A percentile compares a stretch with the other conserved stretches of the same genome.
Evolutionary conservation across 2,329 filamentous ascomycete genomes (phyloP).

Genomic region (Pseudogymnoascus sp.): DNA sequence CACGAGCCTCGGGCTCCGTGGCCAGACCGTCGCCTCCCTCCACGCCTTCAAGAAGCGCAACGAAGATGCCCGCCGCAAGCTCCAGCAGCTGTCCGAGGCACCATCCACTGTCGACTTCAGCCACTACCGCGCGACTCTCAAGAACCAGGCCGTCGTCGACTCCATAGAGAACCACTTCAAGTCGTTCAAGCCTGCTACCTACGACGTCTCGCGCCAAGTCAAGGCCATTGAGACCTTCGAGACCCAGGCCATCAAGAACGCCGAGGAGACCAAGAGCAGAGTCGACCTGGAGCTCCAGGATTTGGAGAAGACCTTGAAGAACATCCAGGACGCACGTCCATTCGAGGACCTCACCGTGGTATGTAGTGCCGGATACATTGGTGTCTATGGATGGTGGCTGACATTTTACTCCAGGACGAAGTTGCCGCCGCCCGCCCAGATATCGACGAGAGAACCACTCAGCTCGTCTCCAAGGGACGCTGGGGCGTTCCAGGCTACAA

Average conservation of each 20-base stretch:
- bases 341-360: slow-evolving; percentile 97
- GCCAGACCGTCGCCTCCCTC: slow-evolving; percentile 84
- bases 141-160: slow-evolving; percentile 91
- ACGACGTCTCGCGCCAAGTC: slow-evolving; percentile 87
- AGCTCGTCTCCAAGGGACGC: slow-evolving; percentile 94
- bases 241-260: slow-evolving; percentile 92
- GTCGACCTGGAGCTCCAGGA: slow-evolving; percentile 93
- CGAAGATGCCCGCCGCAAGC: slow-evolving; percentile 93
- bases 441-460: slow-evolving; percentile 91
- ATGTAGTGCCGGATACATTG: slow-evolving; percentile 81
- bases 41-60: slow-evolving; percentile 99
- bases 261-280: slow-evolving; percentile 90
- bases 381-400: slow-evolving; percentile 11
- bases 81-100: slow-evolving; percentile 74
- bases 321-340: slow-evolving; percentile 91
- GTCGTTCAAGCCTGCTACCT: slow-evolving; percentile 82
- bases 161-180: slow-evolving; percentile 96
- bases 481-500: slow-evolving; percentile 99
- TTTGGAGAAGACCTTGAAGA: slow-evolving; percentile 87
- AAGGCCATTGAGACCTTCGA: slow-evolving; percentile 98
- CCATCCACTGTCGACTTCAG: slow-evolving; percentile 84
- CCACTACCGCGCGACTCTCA: slow-evolving; percentile 83
- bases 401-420: slow-evolving; percentile 61
- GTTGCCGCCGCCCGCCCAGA: slow-evolving; percentile 88
- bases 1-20: slow-evolving; percentile 89